Percentiles rank a stretch among this genome's conserved stretches.
Evolutionary conservation across 768 basidiomycete genomes (phyloP).

Genomic region (Boletus rex-veris): DNA sequence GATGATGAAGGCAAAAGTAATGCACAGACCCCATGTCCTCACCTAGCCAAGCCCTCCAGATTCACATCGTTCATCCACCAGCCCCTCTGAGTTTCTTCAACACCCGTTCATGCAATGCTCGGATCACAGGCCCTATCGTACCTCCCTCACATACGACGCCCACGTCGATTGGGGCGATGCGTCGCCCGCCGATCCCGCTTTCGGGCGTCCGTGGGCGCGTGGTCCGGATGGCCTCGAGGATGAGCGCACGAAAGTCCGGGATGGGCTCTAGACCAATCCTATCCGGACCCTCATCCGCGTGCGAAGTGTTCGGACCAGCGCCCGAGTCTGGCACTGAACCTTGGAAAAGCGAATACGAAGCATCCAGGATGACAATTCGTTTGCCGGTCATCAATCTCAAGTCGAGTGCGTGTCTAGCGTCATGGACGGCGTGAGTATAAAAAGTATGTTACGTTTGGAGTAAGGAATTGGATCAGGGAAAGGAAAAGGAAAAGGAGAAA

Average conservation of each 20-base stretch:
- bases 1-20: background rate
- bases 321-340: background rate
- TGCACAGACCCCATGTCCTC: no score
- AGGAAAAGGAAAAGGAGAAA: background rate
- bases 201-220: conserved; percentile 13
- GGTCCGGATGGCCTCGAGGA: conserved; percentile 46
- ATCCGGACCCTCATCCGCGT: background rate
- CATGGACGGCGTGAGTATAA: background rate
- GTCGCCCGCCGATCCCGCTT: conserved; percentile 22
- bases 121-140: conserved; percentile 45
- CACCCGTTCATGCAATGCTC: conserved; percentile 50
- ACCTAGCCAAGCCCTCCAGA: background rate
- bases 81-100: conserved; percentile 23
- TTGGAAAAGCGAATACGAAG: conserved; percentile 55
- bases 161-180: conserved; percentile 54
- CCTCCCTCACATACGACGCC: conserved; percentile 59
- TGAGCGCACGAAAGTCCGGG: conserved; percentile 51
- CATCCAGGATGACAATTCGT: conserved; percentile 72
- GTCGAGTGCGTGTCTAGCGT: conserved; percentile 68
- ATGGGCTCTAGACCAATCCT: conserved; percentile 53
- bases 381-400: conserved; percentile 68
- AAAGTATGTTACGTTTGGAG: no score
- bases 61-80: conserved; percentile 9
- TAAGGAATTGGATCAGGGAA: background rate
- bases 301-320: background rate